Evolutionary conservation across 768 basidiomycete genomes (phyloP).

Genomic region (Cyathus striatus): DNA sequence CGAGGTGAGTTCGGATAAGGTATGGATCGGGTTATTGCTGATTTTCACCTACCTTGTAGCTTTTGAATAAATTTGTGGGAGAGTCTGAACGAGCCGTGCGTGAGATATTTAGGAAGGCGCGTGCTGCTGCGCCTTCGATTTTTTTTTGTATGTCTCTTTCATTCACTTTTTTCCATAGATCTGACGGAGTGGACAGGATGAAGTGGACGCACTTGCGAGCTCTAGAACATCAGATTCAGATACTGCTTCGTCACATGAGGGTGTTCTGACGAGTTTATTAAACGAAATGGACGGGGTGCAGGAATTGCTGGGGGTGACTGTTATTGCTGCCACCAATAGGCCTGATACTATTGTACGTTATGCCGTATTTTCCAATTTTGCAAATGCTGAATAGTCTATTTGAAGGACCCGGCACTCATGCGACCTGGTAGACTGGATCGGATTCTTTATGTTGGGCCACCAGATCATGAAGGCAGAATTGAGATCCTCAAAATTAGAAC

Average conservation of each 20-base stretch:
- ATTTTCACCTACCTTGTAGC: slow-evolving; percentile 35
- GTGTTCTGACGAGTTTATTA: slow-evolving; percentile 86
- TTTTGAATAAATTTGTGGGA: slow-evolving; percentile 94
- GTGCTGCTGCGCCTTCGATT: slow-evolving; percentile 91
- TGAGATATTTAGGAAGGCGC: slow-evolving; percentile 93
- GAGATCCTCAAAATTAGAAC: slow-evolving; percentile 84
- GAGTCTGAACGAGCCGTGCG: slow-evolving; percentile 95
- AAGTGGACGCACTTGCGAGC: slow-evolving; percentile 90
- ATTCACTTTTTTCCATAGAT: background rate
- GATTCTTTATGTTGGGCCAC: slow-evolving; percentile 91
- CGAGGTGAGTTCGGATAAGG: slow-evolving; percentile 43
- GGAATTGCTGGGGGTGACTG: slow-evolving; percentile 89
- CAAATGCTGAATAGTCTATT: slow-evolving; percentile 1
- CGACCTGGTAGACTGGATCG: slow-evolving; percentile 93
- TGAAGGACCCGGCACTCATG: slow-evolving; percentile 90
- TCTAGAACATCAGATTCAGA: slow-evolving; percentile 62
- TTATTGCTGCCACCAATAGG: slow-evolving; percentile 93
- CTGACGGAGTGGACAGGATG: slow-evolving; percentile 57
- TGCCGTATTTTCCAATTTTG: slow-evolving; percentile 1
- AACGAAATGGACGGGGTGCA: slow-evolving; percentile 99
- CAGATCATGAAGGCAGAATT: slow-evolving; percentile 70
- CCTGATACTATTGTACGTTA: slow-evolving; percentile 74
- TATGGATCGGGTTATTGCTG: background rate
- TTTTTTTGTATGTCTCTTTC: slow-evolving; percentile 72
- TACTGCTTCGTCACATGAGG: slow-evolving; percentile 62